Base-by-base conservation (phyloP, 805 yeast species). In the Wickerhamomyces silvicola region DNA sequence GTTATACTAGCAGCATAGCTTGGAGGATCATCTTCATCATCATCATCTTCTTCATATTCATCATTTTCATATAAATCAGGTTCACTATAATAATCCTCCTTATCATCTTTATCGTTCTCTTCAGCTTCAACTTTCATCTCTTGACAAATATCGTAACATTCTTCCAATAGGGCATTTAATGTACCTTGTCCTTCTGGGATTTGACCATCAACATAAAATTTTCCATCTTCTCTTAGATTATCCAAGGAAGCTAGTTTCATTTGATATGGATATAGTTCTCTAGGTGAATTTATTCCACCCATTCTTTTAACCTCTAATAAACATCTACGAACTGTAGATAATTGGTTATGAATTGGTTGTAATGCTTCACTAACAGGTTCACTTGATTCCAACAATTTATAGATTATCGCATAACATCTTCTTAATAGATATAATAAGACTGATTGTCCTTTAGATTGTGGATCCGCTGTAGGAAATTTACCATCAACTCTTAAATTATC, bases 151-250 rank as follows among this genome's bases (percentile, higher is more conserved):
- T 92, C 98, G 55, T 86, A 92, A 57, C 97, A 90, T 54, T 88
- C 97, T 4, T 95, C 92, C 31, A 90, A 64, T 36, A 90, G 61
- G 1, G 95, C 95, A 56, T 78, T 87, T 41, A 92, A 66, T n/a
- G 94, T 77, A 6, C 97, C 98, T 59, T 92, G 99, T 10, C 99
- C 99, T 55, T 92, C 97, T 3, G 99, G 99, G 26, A 92, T 81
- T 42, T 85, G 83, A 31, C 78, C 84, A 39, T 83, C 85, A 28
- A 86, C 81, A 51, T 82, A 76, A 50, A 92, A 92, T 62, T 85
- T 90, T 7, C 99, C 99, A 54, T 92, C 97, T 10, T 63, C 69
- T 51, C 97, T 75, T 51, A 81, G 54, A 50, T 87, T 83, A 56
- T 92, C 98, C 38, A 92, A 68, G 11, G 92, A 79, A 2, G 94